Conservation (phyloP, 805 yeast genomes). For the Suhomyces kilbournensis region DNA sequence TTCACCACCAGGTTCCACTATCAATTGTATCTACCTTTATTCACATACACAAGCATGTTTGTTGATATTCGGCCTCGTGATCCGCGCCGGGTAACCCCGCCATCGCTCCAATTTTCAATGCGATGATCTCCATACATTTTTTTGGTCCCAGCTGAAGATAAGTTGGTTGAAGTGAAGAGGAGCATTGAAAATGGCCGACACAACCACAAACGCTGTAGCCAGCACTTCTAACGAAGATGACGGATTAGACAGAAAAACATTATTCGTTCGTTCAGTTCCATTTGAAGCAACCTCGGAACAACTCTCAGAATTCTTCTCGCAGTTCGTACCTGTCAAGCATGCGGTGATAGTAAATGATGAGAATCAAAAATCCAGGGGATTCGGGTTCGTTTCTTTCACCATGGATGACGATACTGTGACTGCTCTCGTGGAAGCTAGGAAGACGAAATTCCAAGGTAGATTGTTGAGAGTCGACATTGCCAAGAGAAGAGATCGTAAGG, state of each 20-base stretch:
- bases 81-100: conserved; percentile 4
- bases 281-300: conserved; percentile 76
- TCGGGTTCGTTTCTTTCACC: conserved; percentile 91
- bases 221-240: conserved; percentile 17
- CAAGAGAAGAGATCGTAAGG: conserved; percentile 80
- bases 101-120: conserved; percentile 2
- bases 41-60: neutral
- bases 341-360: conserved; percentile 85
- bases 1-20: neutral
- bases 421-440: conserved; percentile 69
- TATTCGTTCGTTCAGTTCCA: conserved; percentile 87
- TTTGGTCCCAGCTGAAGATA: neutral
- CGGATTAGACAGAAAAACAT: conserved; percentile 54
- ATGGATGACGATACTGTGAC: conserved; percentile 76
- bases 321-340: conserved; percentile 92
- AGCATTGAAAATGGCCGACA: conserved; percentile 1
- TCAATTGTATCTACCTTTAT: neutral
- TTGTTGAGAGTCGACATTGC: conserved; percentile 81
- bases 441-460: conserved; percentile 61
- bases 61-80: conserved; percentile 3
- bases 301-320: conserved; percentile 80
- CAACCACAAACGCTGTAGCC: neutral
- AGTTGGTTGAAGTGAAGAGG: neutral
- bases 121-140: conserved; percentile 5
- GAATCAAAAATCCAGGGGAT: conserved; percentile 80